phyloP scores from a whole-genome alignment of 2,329 filamentous ascomycete genomes.

The Fusarium beomiforme region DNA sequence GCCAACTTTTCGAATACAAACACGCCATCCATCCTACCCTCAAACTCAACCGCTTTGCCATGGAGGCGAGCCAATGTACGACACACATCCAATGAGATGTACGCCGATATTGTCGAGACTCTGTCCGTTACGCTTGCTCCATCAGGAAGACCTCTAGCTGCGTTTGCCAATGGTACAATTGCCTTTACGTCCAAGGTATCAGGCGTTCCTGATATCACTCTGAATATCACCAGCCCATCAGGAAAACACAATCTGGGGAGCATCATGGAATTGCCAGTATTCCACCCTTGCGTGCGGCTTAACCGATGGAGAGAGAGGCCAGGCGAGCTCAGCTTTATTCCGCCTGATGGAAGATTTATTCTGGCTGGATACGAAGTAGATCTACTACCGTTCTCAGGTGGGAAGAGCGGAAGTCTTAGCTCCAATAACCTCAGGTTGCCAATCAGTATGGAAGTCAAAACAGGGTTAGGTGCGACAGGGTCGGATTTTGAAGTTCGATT shows the following conservation, averaged over 20 bases:
- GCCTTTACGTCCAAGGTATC: conserved; percentile 96
- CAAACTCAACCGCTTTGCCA: conserved; percentile 70
- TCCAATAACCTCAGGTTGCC: conserved; percentile 80
- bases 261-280: conserved; percentile 88
- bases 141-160: conserved; percentile 85
- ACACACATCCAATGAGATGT: conserved; percentile 96
- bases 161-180: conserved; percentile 90
- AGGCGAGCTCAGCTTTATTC: conserved; percentile 94
- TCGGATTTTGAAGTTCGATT: conserved; percentile 91
- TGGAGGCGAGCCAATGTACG: conserved; percentile 93
- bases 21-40: conserved; percentile 53
- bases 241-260: conserved; percentile 79
- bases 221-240: conserved; percentile 82
- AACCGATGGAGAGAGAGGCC: conserved; percentile 90
- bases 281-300: conserved; percentile 93
- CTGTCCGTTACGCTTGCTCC: conserved; percentile 89
- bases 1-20: conserved; percentile 52
- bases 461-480: conserved; percentile 77
- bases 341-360: conserved; percentile 93
- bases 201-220: conserved; percentile 87
- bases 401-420: conserved; percentile 63
- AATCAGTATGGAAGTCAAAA: conserved; percentile 82
- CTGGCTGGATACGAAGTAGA: conserved; percentile 95
- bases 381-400: conserved; percentile 76
- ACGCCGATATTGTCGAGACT: conserved; percentile 94